Evolutionary conservation across 805 yeast species (phyloP).

Genomic region (Priceomyces fermenticarens): DNA sequence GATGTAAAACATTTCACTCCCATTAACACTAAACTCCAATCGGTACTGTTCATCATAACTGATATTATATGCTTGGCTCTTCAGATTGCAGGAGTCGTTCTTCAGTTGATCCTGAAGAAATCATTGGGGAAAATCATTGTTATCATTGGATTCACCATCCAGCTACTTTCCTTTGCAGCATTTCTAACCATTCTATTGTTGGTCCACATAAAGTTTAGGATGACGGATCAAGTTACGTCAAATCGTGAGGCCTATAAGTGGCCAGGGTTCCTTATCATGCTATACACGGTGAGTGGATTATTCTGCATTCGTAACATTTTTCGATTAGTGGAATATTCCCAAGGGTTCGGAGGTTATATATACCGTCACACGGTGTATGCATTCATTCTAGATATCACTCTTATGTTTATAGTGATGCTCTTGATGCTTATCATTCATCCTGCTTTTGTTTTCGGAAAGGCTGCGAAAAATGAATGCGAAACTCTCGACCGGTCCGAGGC

Average conservation of each 20-base stretch:
- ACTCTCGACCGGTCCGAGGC: too few relatives aligned
- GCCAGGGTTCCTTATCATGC: background rate
- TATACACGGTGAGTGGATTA: constrained; percentile 9
- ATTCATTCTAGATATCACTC: constrained; percentile 22
- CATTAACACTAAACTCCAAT: constrained; percentile 10
- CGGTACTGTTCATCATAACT: constrained; percentile 24
- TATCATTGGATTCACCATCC: constrained; percentile 20
- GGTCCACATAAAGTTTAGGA: background rate
- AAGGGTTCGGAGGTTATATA: constrained; percentile 24
- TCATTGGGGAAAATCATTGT: background rate
- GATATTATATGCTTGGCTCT: constrained; percentile 25
- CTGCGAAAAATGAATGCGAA: constrained; percentile 4
- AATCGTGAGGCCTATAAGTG: background rate
- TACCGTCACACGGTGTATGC: constrained; percentile 20
- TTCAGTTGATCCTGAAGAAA: constrained; percentile 11
- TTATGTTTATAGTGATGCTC: constrained; percentile 14
- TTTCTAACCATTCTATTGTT: constrained; percentile 12
- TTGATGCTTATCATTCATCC: constrained; percentile 1
- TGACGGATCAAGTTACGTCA: too few relatives aligned
- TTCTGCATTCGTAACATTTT: constrained; percentile 26
- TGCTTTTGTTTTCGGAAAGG: background rate
- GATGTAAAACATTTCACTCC: constrained; percentile 12
- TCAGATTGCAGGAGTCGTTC: constrained; percentile 30
- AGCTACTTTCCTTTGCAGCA: constrained; percentile 22
- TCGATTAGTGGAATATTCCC: constrained; percentile 24